phyloP scores from a whole-genome alignment of 805 yeast species.

The Kluyveromyces dobzhanskii region DNA sequence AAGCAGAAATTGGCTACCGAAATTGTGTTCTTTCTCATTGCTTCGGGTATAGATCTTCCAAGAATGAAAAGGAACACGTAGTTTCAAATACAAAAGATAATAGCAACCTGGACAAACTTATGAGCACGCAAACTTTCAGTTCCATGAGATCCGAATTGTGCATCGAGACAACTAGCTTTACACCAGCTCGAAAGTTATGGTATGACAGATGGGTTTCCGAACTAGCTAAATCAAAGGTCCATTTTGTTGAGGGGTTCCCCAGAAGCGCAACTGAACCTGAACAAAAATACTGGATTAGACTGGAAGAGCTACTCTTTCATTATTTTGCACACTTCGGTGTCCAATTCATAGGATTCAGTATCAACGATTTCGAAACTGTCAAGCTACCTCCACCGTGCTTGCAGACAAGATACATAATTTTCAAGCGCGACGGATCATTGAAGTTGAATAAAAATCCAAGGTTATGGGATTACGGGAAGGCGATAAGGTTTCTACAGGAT shows the following conservation, averaged over 20 bases:
- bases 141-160: too few species aligned
- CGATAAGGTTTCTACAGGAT: conserved; percentile 1
- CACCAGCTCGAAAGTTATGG: conserved; percentile 1
- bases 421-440: conserved; percentile 1
- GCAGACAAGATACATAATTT: conserved; percentile 1
- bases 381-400: conserved; percentile 1
- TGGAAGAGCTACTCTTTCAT: not conserved
- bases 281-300: not conserved
- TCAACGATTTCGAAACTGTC: not conserved
- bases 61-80: too few species aligned
- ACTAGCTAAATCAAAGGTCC: not conserved
- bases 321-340: not conserved
- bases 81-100: too few species aligned
- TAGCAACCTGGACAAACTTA: too few species aligned
- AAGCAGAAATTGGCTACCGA: too few species aligned
- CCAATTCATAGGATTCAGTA: not conserved
- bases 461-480: conserved; percentile 4
- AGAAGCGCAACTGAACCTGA: not conserved
- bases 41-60: too few species aligned
- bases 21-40: too few species aligned
- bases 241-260: conserved; percentile 1
- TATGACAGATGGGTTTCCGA: not conserved
- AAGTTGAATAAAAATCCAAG: conserved; percentile 3
- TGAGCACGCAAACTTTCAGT: too few species aligned
- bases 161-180: not conserved